phyloP scores from a whole-genome alignment of 768 basidiomycete genomes.

The Clitopilus passeckerianus region DNA sequence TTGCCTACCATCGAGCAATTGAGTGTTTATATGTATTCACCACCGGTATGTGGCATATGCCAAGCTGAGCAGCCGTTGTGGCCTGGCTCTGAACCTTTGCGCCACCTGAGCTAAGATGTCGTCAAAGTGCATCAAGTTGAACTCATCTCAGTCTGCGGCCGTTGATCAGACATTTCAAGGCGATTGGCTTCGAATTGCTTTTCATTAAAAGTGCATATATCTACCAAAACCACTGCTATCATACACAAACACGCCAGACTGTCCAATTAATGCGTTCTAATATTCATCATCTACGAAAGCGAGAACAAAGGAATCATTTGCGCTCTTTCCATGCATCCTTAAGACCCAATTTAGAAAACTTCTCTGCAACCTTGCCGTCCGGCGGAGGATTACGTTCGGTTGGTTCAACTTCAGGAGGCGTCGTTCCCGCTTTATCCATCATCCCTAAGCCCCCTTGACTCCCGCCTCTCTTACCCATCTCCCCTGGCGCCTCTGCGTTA shows the following conservation, averaged over 20 bases:
- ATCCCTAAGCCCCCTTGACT: slow-evolving; percentile 36
- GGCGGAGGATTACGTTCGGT: slow-evolving; percentile 44
- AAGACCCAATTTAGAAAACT: slow-evolving; percentile 41
- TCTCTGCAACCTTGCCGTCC: slow-evolving; percentile 35
- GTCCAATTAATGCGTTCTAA: background rate
- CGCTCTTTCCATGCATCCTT: slow-evolving; percentile 44
- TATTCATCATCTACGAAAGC: background rate
- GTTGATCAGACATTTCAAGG: background rate
- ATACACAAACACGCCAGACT: background rate
- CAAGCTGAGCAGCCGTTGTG: too few species aligned
- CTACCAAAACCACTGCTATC: background rate
- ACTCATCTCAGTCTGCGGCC: background rate
- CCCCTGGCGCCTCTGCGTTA: slow-evolving; percentile 35
- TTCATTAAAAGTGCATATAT: background rate
- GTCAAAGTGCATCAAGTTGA: background rate
- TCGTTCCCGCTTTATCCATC: slow-evolving; percentile 36
- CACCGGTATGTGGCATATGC: too few species aligned
- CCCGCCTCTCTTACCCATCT: slow-evolving; percentile 37
- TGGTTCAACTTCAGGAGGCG: slow-evolving; percentile 29
- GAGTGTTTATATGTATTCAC: too few species aligned
- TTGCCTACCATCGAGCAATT: too few species aligned
- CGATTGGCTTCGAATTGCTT: background rate
- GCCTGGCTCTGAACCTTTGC: too few species aligned
- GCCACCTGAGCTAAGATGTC: too few species aligned
- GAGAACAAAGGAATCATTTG: slow-evolving; percentile 24